These are phyloP conservation scores for Euphorbia lathyris DNA, from an alignment of 345 rosid genomes.

Conservation along the genomic window DNA sequence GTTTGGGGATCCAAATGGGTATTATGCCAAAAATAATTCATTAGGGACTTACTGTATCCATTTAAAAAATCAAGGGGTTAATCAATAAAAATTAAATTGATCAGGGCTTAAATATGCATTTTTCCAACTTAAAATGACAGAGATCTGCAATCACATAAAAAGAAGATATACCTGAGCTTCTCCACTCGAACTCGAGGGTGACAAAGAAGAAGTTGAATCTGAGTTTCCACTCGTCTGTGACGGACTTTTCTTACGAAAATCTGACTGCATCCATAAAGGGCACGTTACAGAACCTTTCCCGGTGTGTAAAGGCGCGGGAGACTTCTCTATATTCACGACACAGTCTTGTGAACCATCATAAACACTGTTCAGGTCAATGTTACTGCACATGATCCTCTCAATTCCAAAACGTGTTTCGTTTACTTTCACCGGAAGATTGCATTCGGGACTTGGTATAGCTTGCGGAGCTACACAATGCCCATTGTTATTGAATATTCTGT, in stretches of 20 bases:
- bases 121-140: neutral
- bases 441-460: slow-evolving; percentile 17
- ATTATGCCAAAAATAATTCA: too few species aligned
- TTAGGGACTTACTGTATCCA: too few species aligned
- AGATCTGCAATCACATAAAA: neutral
- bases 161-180: slow-evolving; percentile 67
- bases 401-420: slow-evolving; percentile 24
- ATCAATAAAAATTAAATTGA: too few species aligned
- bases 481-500: slow-evolving; percentile 12
- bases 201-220: slow-evolving; percentile 81
- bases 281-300: slow-evolving; percentile 59
- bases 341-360: slow-evolving; percentile 77
- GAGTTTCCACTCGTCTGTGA: slow-evolving; percentile 82
- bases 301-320: slow-evolving; percentile 46
- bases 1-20: too few species aligned
- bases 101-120: too few species aligned
- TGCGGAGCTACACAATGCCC: slow-evolving; percentile 16
- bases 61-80: too few species aligned
- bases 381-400: slow-evolving; percentile 40
- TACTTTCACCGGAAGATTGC: slow-evolving; percentile 17
- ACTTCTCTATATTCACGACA: slow-evolving; percentile 57
- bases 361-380: slow-evolving; percentile 77
- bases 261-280: slow-evolving; percentile 67
- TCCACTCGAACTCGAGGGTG: slow-evolving; percentile 88
- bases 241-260: slow-evolving; percentile 76